Evolutionary conservation across 192 early-diverging fungal genomes (phyloP), one percentile per base, ranked within the genome.

Genomic region (Borealophlyctis nickersoniae): DNA sequence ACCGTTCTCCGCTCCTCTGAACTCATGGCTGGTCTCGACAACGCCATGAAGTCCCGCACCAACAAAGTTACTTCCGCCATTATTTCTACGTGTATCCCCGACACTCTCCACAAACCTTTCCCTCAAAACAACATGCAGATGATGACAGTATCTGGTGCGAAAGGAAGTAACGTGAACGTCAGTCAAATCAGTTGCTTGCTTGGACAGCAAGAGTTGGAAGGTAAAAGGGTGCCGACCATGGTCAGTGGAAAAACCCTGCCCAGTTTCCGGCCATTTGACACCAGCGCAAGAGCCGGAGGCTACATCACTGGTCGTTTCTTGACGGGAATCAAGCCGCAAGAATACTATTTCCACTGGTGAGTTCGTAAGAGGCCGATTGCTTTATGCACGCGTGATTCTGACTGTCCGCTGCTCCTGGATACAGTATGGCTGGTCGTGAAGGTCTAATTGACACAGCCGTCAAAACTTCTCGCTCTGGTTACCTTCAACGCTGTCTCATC

Each of bases 401-500:
- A n/a, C n/a, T n/a, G n/a, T n/a, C n/a, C n/a, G n/a, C n/a, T n/a
- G n/a, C 53, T 48, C 39, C 26, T 3, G 45, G 27, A n/a, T 4
- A 3, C 50, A 58, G 93, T 69, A 99, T 99, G 97, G 96, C 95
- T 61, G 97, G 97, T 69, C 91, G 97, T 77, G 97, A 99, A 83
- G 97, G 97, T 62, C 80, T 99, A n/a, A 98, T 99, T 59, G 97
- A 99, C 81, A 99, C 97, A 5, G 97, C 97, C 61, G 97, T 99
- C 73, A 99, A 99, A 81, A 99, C 97, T 0, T 94, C 96, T 50
- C 88, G 93, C 62, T 98, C 97, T 16, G 97, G 97, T 32, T 99
- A 99, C 71, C 77, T 99, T 62, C 97, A 99, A 75, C 91, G 97
- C 70, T 98, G 97, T 81, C 83, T 99, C 62, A 96, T 99, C 72